A percentile compares a stretch with the other conserved stretches of the same genome.
Evolutionary conservation across 2,329 filamentous ascomycete species (phyloP).

Genomic region (Claviceps capensis): DNA sequence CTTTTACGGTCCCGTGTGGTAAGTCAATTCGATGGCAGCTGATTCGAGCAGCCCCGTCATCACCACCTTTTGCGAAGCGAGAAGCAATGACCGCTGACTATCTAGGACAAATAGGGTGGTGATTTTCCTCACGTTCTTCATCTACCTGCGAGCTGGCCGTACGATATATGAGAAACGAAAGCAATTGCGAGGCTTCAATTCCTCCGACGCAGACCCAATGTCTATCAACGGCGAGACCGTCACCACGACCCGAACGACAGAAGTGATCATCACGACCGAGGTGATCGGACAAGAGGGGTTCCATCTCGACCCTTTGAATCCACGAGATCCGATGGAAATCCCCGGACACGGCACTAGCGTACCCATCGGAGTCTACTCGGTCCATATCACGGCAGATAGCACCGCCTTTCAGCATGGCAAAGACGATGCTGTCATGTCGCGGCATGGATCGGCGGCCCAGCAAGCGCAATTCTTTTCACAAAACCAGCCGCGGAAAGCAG

Average conservation of each 20-base stretch:
- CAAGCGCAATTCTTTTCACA: slow-evolving; percentile 7
- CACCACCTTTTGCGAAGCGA: background rate
- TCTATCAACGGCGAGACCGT: slow-evolving; percentile 30
- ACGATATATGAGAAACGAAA: slow-evolving; percentile 55
- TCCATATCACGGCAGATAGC: slow-evolving; percentile 31
- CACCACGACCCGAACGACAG: slow-evolving; percentile 41
- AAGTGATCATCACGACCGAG: slow-evolving; percentile 50
- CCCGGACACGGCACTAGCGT: slow-evolving; percentile 6
- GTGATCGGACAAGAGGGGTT: slow-evolving; percentile 11
- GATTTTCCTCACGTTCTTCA: slow-evolving; percentile 46
- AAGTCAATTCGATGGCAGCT: background rate
- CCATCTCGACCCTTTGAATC: slow-evolving; percentile 13
- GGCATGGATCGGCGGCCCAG: slow-evolving; percentile 11
- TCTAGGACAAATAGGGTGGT: slow-evolving; percentile 32
- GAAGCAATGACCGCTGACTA: background rate
- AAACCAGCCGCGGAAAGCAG: slow-evolving; percentile 11
- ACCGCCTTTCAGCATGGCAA: slow-evolving; percentile 3
- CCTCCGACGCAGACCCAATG: slow-evolving; percentile 28
- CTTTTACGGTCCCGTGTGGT: slow-evolving; percentile 66
- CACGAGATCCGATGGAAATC: slow-evolving; percentile 6
- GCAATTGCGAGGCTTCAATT: slow-evolving; percentile 42
- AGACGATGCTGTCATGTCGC: slow-evolving; percentile 15
- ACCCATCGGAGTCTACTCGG: slow-evolving; percentile 29
- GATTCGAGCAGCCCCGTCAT: too few species aligned
- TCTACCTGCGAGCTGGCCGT: slow-evolving; percentile 52